Evolutionary conservation across 768 basidiomycete genomes (phyloP).

Genomic region (Lactifluus subvellereus): DNA sequence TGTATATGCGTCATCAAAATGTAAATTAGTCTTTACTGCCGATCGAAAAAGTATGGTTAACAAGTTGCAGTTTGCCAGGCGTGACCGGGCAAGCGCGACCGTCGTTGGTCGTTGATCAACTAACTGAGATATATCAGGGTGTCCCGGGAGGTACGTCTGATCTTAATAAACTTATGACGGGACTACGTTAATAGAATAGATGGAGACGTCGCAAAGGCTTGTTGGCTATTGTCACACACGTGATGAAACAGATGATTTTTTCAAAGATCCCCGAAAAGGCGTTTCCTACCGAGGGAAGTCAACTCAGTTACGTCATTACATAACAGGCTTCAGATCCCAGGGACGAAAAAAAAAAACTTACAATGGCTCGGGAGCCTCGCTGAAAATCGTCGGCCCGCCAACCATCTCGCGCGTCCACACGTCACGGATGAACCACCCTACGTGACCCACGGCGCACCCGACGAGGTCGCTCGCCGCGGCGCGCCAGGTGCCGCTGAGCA

Average conservation of each 20-base stretch:
- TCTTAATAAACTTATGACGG: neutral
- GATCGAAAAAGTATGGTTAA: neutral
- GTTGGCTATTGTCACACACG: neutral
- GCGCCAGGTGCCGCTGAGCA: slow-evolving; percentile 75
- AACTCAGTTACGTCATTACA: neutral
- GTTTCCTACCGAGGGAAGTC: slow-evolving; percentile 42
- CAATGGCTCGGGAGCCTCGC: slow-evolving; percentile 65
- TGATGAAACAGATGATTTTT: neutral
- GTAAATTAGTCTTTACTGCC: slow-evolving; percentile 2
- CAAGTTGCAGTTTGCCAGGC: neutral
- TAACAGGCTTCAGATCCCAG: neutral
- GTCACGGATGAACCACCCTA: slow-evolving; percentile 80
- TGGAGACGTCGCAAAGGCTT: neutral
- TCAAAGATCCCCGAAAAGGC: slow-evolving; percentile 56
- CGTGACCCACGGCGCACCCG: slow-evolving; percentile 82
- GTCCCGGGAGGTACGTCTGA: neutral
- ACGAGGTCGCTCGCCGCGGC: slow-evolving; percentile 77
- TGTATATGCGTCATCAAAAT: slow-evolving; percentile 17
- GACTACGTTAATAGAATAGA: neutral
- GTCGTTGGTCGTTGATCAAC: neutral
- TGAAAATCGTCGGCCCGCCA: slow-evolving; percentile 65
- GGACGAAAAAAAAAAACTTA: slow-evolving; percentile 38
- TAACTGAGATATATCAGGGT: neutral
- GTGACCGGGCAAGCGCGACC: neutral
- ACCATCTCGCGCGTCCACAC: slow-evolving; percentile 87